A percentile compares a stretch with the other conserved stretches of the same genome.
phyloP scores from a whole-genome alignment of 495 filamentous ascomycete species.

The Arthonia radiata region DNA sequence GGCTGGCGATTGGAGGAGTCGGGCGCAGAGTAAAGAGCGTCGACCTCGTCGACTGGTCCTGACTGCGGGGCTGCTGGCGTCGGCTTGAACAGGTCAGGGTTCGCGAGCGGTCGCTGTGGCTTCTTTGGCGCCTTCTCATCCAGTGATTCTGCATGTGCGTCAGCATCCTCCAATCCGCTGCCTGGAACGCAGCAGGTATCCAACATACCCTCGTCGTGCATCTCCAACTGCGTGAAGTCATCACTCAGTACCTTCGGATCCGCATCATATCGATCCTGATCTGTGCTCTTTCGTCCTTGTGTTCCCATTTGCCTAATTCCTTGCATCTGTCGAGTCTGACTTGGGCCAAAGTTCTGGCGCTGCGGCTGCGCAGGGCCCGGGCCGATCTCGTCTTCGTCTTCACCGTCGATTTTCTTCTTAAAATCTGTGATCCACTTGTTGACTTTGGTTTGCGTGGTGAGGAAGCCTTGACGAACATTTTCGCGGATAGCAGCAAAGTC shows the following conservation, averaged over 20 bases:
- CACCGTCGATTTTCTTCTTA: slow-evolving; percentile 76
- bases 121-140: too few relatives aligned
- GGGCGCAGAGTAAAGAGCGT: slow-evolving; percentile 41
- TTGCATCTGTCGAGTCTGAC: slow-evolving; percentile 18
- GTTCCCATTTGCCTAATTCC: slow-evolving; percentile 33
- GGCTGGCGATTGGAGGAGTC: slow-evolving; percentile 9
- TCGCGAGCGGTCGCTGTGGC: slow-evolving; percentile 43
- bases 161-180: too few relatives aligned
- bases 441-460: slow-evolving; percentile 81
- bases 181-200: too few relatives aligned
- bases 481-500: slow-evolving; percentile 84
- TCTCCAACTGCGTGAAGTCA: slow-evolving; percentile 72
- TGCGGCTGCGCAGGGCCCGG: slow-evolving; percentile 16
- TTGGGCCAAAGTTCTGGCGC: slow-evolving; percentile 16
- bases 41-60: slow-evolving; percentile 46
- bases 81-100: slow-evolving; percentile 59
- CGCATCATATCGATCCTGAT: slow-evolving; percentile 83
- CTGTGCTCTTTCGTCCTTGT: slow-evolving; percentile 38
- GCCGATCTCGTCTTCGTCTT: slow-evolving; percentile 37
- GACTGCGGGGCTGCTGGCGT: slow-evolving; percentile 26
- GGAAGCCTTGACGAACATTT: slow-evolving; percentile 81
- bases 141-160: too few relatives aligned
- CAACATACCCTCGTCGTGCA: slow-evolving; percentile 47
- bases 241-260: slow-evolving; percentile 75
- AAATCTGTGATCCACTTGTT: slow-evolving; percentile 78